Conservation (phyloP, 2,329 filamentous ascomycete genomes). For the Stagonosporopsis chrysanthemi region DNA sequence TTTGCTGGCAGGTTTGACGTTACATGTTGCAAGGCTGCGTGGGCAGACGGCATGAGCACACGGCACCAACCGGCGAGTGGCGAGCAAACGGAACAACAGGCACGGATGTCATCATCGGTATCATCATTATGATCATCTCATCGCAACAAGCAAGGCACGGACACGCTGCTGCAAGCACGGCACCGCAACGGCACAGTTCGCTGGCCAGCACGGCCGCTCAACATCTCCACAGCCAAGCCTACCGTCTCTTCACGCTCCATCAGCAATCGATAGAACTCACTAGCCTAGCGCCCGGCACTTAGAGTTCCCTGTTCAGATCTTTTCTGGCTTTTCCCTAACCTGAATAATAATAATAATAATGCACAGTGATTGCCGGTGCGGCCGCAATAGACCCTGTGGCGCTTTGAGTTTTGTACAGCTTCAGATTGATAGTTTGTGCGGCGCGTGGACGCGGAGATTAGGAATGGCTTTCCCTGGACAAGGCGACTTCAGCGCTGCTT, state of each 20-base stretch:
- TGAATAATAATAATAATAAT: neutral
- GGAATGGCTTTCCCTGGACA: conserved; percentile 1
- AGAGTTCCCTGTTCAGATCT: neutral
- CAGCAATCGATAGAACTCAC: conserved; percentile 7
- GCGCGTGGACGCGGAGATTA: conserved; percentile 7
- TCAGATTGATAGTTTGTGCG: neutral
- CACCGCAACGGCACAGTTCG: neutral
- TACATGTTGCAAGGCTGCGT: neutral
- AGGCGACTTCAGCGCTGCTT: conserved; percentile 1
- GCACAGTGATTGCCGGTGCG: neutral
- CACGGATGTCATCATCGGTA: neutral
- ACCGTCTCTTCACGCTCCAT: neutral
- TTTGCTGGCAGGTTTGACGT: conserved; percentile 5
- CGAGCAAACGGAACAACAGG: neutral
- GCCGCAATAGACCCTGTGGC: conserved; percentile 1
- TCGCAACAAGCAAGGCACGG: neutral
- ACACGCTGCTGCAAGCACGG: neutral
- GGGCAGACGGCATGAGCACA: neutral
- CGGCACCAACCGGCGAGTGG: too few species aligned
- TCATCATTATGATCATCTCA: neutral
- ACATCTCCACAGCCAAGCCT: conserved; percentile 6
- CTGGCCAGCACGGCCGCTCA: neutral
- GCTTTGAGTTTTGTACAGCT: neutral
- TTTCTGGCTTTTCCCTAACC: neutral
- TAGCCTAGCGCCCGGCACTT: conserved; percentile 6